Conservation (phyloP, 2,329 filamentous ascomycete species). For the Cladosporium velox region DNA sequence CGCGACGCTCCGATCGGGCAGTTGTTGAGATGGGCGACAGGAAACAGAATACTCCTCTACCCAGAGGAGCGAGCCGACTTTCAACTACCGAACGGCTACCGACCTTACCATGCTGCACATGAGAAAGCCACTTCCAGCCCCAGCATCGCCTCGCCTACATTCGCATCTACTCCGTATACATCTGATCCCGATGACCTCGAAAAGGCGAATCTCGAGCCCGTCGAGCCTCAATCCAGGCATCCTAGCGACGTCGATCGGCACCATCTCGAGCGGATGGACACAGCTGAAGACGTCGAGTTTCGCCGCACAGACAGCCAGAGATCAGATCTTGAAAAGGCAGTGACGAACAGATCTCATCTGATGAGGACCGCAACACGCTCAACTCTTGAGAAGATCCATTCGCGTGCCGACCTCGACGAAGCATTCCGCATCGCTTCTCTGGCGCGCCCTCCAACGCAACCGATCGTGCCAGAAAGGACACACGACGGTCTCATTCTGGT, state of each 20-base stretch:
- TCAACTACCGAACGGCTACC: conserved; percentile 49
- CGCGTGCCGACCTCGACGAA: conserved; percentile 44
- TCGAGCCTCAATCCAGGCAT: conserved; percentile 16
- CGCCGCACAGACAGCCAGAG: conserved; percentile 48
- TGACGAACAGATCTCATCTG: conserved; percentile 24
- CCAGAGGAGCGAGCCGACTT: conserved; percentile 62
- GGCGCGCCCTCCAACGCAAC: conserved; percentile 39
- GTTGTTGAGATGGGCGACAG: conserved; percentile 56
- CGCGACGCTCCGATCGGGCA: conserved; percentile 62
- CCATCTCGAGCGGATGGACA: conserved; percentile 87
- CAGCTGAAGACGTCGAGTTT: conserved; percentile 87
- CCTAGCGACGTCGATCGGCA: conserved; percentile 53
- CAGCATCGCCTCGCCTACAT: neutral
- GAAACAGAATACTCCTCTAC: conserved; percentile 57
- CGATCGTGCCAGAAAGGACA: conserved; percentile 52
- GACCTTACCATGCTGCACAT: neutral
- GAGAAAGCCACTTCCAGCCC: neutral
- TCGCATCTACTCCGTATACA: neutral
- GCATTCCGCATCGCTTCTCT: conserved; percentile 37
- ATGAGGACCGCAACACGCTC: conserved; percentile 40
- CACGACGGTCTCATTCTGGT: conserved; percentile 55
- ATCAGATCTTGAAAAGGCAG: conserved; percentile 28
- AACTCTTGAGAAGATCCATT: conserved; percentile 40
- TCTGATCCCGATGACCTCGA: conserved; percentile 34
- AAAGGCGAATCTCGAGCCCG: conserved; percentile 31